A percentile compares a stretch with the other conserved stretches of the same genome.
phyloP scores from a whole-genome alignment of 1,139 yeast species.

The Taiozyma sp. region DNA sequence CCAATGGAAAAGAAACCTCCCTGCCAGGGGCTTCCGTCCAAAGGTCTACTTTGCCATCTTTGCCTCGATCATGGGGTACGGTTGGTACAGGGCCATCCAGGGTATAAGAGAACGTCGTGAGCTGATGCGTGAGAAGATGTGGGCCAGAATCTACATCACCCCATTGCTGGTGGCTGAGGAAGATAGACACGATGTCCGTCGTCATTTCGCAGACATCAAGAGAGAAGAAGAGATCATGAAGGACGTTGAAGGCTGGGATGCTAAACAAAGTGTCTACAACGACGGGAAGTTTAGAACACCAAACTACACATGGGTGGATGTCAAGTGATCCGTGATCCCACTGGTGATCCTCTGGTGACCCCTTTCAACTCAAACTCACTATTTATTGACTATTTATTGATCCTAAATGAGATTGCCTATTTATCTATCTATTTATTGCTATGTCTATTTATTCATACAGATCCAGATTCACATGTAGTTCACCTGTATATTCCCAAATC shows the following conservation, averaged over 20 bases:
- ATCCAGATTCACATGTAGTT: no score
- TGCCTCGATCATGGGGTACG: constrained; percentile 61
- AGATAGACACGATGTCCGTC: constrained; percentile 75
- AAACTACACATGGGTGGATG: constrained; percentile 15
- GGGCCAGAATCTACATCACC: constrained; percentile 72
- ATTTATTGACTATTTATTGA: constrained; percentile 1
- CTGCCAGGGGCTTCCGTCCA: constrained; percentile 83
- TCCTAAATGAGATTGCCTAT: no score
- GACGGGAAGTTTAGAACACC: constrained; percentile 29
- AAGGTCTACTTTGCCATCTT: constrained; percentile 63
- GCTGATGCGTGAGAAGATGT: constrained; percentile 67
- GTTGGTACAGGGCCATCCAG: constrained; percentile 61
- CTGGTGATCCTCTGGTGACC: no score
- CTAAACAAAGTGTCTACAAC: constrained; percentile 41
- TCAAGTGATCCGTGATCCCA: constrained; percentile 2
- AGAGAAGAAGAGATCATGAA: constrained; percentile 66
- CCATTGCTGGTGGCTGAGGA: constrained; percentile 81
- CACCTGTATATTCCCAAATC: no score
- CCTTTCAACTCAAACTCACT: no score
- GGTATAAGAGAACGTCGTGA: constrained; percentile 80
- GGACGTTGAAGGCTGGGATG: constrained; percentile 55
- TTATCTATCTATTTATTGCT: neutral
- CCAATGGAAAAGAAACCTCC: constrained; percentile 87
- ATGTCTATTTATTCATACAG: neutral
- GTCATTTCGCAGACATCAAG: constrained; percentile 61